Evolutionary conservation across 257 asterid species (phyloP), one percentile per base, ranked within the genome.

Genomic region (Nicotiana otophora): DNA sequence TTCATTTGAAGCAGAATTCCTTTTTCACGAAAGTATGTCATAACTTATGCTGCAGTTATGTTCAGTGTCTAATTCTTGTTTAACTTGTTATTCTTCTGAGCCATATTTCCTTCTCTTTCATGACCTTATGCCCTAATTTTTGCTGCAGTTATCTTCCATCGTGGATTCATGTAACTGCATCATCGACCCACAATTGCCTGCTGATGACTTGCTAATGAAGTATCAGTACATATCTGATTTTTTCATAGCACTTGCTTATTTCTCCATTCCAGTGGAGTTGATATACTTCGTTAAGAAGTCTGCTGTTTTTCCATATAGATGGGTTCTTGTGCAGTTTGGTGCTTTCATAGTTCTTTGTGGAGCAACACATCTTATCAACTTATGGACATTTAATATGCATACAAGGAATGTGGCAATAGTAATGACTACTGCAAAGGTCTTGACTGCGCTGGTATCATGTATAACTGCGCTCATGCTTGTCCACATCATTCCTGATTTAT

Each of bases 301-400:
- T 74, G 98, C 99, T 0, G 97, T 94, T 74, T 96, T 96, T 82
- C 99, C 99, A 10, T 96, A 96, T 81, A 89, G 93, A 90, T 96
- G 99, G 99, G 99, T 96, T 86, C 98, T 96, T 69, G 98, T 96
- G 84, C 99, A 96, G 92, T 96, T 96, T 58, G 99, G 99, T 83
- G 99, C 99, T 58, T 96, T 96, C 82, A 96, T 96, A 69, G 98
- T 96, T 86, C 98, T 96, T 36, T 96, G 99, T 85, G 99, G 99
- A 33, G 98, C 98, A 14, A 96, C 99, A 17, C 99, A 96, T 87
- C 89, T 96, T 60, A 96, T 96, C 58, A 96, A 90, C 84, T 84
- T 96, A 68, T 96, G 99, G 99, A 96, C 99, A 11, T 94, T 94
- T 82, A 88, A 84, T 34, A 85, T 89, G 90, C 98, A 96, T 84